Evolutionary conservation across 352 stramenopile genomes (phyloP).

Genomic region (Globisporangium alternatum): DNA sequence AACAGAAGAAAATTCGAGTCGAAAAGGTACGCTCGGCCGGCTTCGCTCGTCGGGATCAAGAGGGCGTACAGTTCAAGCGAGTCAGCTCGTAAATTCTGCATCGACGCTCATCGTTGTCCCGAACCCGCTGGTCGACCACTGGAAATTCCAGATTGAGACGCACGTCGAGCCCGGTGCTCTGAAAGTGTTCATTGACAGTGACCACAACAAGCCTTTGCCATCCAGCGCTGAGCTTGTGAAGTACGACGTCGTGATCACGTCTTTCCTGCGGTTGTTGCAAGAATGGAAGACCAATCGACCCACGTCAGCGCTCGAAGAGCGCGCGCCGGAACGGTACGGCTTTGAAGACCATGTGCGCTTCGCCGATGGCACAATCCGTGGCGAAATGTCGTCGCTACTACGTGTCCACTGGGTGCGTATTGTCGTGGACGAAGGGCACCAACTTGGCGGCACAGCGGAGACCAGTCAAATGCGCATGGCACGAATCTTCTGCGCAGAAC

Average conservation of each 20-base stretch:
- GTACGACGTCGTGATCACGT: conserved; percentile 76
- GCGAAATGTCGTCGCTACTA: conserved; percentile 54
- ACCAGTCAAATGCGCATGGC: conserved; percentile 83
- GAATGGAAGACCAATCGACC: conserved; percentile 71
- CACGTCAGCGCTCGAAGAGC: conserved; percentile 52
- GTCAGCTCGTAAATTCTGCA: conserved; percentile 43
- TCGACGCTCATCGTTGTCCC: conserved; percentile 73
- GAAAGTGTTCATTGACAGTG: conserved; percentile 44
- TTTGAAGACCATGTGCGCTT: conserved; percentile 56
- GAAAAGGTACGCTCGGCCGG: conserved; percentile 11
- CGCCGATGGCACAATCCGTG: conserved; percentile 52
- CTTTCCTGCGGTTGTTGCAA: conserved; percentile 51
- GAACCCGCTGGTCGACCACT: conserved; percentile 73
- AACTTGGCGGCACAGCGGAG: conserved; percentile 71
- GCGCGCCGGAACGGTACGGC: conserved; percentile 64
- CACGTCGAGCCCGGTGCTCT: conserved; percentile 39
- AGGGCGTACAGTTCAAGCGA: conserved; percentile 40
- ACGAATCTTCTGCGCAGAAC: conserved; percentile 71
- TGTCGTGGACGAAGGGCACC: conserved; percentile 96
- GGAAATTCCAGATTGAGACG: conserved; percentile 68
- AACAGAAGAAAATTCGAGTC: conserved; percentile 21
- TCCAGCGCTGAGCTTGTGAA: conserved; percentile 37
- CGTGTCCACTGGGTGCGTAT: conserved; percentile 85
- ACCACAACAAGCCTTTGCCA: conserved; percentile 35
- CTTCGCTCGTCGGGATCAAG: conserved; percentile 42